Percentiles rank a stretch among this genome's conserved stretches.
Conservation (phyloP, 768 basidiomycete genomes). For the Strobilomyces confusus region DNA sequence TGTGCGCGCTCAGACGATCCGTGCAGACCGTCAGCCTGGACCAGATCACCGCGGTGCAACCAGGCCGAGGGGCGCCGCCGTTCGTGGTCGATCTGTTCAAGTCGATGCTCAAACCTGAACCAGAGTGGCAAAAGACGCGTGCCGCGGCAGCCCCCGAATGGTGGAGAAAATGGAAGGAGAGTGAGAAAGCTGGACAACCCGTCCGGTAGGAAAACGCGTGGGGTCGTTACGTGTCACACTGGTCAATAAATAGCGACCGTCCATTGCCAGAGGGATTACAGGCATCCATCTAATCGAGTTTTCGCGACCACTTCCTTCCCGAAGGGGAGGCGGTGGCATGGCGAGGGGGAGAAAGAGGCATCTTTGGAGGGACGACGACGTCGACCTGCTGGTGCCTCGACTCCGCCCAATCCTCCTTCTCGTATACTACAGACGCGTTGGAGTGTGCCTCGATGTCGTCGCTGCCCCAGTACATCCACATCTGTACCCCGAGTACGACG, state of each 20-base stretch:
- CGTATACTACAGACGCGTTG: constrained; percentile 17
- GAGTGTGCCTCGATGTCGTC: constrained; percentile 33
- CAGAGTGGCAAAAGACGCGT: constrained; percentile 23
- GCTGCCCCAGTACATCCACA: constrained; percentile 81
- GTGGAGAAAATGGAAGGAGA: constrained; percentile 31
- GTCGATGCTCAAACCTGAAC: constrained; percentile 23
- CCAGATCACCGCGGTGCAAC: constrained; percentile 8
- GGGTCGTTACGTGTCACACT: background rate
- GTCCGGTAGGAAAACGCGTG: background rate
- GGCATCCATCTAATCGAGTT: constrained; percentile 53
- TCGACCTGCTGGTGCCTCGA: constrained; percentile 34
- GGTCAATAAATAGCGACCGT: constrained; percentile 19
- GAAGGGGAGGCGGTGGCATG: constrained; percentile 41
- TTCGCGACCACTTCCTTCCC: constrained; percentile 68
- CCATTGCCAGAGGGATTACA: constrained; percentile 12
- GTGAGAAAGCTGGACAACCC: constrained; percentile 12
- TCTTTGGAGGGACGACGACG: constrained; percentile 41
- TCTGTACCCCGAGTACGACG: constrained; percentile 74
- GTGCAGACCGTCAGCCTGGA: constrained; percentile 18
- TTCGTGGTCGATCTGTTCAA: constrained; percentile 19
- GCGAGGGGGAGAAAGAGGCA: constrained; percentile 42
- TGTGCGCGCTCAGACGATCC: background rate
- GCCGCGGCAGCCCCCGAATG: constrained; percentile 23
- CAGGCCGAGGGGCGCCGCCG: constrained; percentile 14
- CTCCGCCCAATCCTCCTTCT: constrained; percentile 29